phyloP scores from a whole-genome alignment of 2,329 filamentous ascomycete genomes.

The Penicillium hordei region DNA sequence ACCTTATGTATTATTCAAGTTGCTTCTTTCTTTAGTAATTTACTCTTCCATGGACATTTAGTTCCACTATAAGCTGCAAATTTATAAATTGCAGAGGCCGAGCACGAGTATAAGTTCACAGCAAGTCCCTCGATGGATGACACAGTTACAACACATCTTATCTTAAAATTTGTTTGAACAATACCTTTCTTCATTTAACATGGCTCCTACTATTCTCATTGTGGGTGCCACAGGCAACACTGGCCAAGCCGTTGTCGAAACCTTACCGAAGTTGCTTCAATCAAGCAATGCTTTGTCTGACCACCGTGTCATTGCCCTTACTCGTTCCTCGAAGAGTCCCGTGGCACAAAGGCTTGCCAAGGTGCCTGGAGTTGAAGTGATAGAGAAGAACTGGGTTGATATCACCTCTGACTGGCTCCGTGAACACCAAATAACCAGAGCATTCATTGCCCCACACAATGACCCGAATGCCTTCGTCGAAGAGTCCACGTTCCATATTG shows the following conservation, averaged over 20 bases:
- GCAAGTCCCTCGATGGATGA: neutral
- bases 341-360: conserved; percentile 29
- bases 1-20: too few relatives aligned
- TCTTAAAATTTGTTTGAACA: neutral
- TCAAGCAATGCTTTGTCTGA: conserved; percentile 13
- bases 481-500: conserved; percentile 40
- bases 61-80: neutral
- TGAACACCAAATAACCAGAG: conserved; percentile 35
- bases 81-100: neutral
- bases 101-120: neutral
- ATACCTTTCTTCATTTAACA: conserved; percentile 13
- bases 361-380: conserved; percentile 37
- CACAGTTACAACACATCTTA: neutral
- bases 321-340: conserved; percentile 28
- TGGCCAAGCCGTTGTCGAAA: conserved; percentile 30
- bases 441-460: conserved; percentile 44
- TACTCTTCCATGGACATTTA: too few relatives aligned
- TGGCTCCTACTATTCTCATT: conserved; percentile 40
- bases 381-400: conserved; percentile 39
- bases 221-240: conserved; percentile 44
- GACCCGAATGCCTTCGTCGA: conserved; percentile 43
- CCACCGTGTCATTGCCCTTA: conserved; percentile 35
- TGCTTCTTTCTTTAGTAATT: too few relatives aligned
- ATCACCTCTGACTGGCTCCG: conserved; percentile 46
- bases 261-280: conserved; percentile 26